phyloP scores from a whole-genome alignment of 2,329 filamentous ascomycete genomes.

The Penicillium sp. region DNA sequence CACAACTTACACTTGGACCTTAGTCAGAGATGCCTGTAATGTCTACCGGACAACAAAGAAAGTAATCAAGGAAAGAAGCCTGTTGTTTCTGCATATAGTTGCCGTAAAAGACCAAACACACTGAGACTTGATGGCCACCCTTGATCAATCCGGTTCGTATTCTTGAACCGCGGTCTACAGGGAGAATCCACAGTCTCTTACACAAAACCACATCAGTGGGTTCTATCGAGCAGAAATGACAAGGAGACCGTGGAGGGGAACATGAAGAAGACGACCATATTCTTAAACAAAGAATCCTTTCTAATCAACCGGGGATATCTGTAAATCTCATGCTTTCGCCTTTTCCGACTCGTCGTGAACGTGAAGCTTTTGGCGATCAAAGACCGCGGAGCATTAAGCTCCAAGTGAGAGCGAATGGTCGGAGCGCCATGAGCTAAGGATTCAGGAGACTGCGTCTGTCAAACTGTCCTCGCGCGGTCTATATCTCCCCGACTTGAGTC shows the following conservation, averaged over 20 bases:
- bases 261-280: no score
- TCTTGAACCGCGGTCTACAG: no score
- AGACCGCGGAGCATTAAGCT: conserved; percentile 15
- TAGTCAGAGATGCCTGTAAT: no score
- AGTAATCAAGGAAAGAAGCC: no score
- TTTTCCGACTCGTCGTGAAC: conserved; percentile 24
- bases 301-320: conserved; percentile 28
- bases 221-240: conserved; percentile 1
- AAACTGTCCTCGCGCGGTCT: conserved; percentile 10
- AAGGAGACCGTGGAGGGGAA: conserved; percentile 12
- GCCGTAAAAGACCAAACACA: no score
- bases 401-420: conserved; percentile 16
- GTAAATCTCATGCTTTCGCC: conserved; percentile 24
- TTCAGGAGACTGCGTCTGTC: conserved; percentile 4
- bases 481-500: conserved; percentile 6
- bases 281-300: conserved; percentile 21
- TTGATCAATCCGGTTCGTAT: no score
- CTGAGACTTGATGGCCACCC: no score
- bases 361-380: conserved; percentile 24
- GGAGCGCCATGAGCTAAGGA: conserved; percentile 8
- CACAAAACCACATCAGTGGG: neutral
- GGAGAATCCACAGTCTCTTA: conserved; percentile 1
- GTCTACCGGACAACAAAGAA: no score
- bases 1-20: no score
- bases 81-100: no score